Percentiles rank a stretch among this genome's conserved stretches.
Conservation (phyloP, 2,329 filamentous ascomycete species). For the Madurella mycetomatis region DNA sequence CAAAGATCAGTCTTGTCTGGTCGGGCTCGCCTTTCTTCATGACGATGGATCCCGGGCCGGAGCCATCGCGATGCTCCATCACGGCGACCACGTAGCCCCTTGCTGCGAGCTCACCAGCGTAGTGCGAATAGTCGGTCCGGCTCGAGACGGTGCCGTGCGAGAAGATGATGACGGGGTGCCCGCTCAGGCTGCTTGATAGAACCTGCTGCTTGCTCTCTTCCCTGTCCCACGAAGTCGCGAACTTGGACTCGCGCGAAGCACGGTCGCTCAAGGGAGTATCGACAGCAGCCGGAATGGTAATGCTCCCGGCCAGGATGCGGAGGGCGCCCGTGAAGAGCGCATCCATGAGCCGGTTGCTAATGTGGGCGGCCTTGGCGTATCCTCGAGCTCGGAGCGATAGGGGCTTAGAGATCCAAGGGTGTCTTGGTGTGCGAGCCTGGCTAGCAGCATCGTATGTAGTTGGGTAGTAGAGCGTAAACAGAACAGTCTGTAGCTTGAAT, state of each 20-base stretch:
- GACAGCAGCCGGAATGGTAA: conserved; percentile 45
- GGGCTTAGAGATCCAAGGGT: conserved; percentile 44
- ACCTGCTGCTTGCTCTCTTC: conserved; percentile 25
- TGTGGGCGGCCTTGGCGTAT: conserved; percentile 42
- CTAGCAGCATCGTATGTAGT: conserved; percentile 26
- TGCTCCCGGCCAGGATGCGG: conserved; percentile 38
- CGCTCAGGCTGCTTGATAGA: conserved; percentile 16
- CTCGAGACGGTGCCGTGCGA: conserved; percentile 50
- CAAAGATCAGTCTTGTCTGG: conserved; percentile 34
- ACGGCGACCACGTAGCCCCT: conserved; percentile 46
- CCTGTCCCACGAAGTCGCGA: conserved; percentile 24
- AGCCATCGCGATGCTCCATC: conserved; percentile 50
- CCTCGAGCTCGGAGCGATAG: conserved; percentile 42
- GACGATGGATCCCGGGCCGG: conserved; percentile 43
- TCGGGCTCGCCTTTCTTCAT: conserved; percentile 30
- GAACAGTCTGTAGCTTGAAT: conserved; percentile 43
- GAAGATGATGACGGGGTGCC: conserved; percentile 45
- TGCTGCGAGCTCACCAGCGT: conserved; percentile 47
- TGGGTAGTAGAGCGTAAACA: conserved; percentile 50
- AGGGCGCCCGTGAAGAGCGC: conserved; percentile 41
- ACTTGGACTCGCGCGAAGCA: conserved; percentile 14
- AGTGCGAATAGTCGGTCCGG: conserved; percentile 49
- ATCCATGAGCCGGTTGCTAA: conserved; percentile 41
- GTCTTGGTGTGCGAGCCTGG: conserved; percentile 26
- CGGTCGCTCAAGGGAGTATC: conserved; percentile 38